phyloP scores from a whole-genome alignment of 2,329 filamentous ascomycete genomes.

The Trichophyton equinum region DNA sequence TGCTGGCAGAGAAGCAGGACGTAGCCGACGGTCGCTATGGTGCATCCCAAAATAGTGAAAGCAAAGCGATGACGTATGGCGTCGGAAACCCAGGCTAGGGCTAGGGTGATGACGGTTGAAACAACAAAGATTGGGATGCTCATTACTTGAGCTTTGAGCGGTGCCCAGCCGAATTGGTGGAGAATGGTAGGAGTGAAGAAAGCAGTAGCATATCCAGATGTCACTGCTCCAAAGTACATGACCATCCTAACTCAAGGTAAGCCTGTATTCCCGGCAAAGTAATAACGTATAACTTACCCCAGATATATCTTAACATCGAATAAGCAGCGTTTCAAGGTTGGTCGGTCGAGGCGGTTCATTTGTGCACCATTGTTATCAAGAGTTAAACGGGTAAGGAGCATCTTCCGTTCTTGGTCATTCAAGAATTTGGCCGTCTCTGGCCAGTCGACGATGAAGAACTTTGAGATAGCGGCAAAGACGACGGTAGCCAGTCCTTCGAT shows the following conservation, averaged over 20 bases:
- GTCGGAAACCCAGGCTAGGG: constrained; percentile 41
- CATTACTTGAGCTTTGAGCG: constrained; percentile 39
- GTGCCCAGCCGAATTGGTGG: constrained; percentile 43
- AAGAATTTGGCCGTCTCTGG: constrained; percentile 37
- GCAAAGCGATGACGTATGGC: constrained; percentile 39
- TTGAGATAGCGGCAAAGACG: constrained; percentile 36
- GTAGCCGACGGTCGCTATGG: constrained; percentile 43
- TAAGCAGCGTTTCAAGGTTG: constrained; percentile 37
- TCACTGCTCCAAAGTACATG: constrained; percentile 51
- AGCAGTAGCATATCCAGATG: constrained; percentile 34
- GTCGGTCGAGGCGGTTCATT: constrained; percentile 44
- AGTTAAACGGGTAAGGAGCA: constrained; percentile 33
- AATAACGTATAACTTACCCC: constrained; percentile 4
- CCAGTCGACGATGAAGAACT: constrained; percentile 38
- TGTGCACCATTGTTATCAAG: constrained; percentile 34
- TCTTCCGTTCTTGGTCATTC: constrained; percentile 32
- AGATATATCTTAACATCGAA: constrained; percentile 30
- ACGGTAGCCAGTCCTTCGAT: constrained; percentile 39
- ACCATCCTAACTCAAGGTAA: constrained; percentile 31
- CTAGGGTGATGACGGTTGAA: constrained; percentile 47
- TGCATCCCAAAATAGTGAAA: constrained; percentile 42
- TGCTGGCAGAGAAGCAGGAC: constrained; percentile 42
- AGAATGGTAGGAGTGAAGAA: constrained; percentile 35
- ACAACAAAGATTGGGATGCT: constrained; percentile 47
- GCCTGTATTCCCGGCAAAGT: neutral